Evolutionary conservation across 2,329 filamentous ascomycete genomes (phyloP).

Genomic region (Botryotinia convoluta): DNA sequence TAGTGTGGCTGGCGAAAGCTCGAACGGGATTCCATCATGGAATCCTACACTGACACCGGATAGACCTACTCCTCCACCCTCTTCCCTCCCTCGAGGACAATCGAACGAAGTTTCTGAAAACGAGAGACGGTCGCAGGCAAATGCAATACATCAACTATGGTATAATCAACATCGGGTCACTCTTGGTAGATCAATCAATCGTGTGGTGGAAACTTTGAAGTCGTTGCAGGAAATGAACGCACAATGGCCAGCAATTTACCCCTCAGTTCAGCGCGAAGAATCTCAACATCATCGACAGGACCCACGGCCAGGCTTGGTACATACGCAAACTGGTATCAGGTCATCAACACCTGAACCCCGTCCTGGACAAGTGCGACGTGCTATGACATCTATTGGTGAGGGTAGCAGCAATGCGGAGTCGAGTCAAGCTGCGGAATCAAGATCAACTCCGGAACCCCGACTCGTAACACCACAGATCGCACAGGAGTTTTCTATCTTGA

Average conservation of each 20-base stretch:
- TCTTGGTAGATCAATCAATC: slow-evolving; percentile 82
- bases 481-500: slow-evolving; percentile 92
- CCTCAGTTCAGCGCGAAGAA: slow-evolving; percentile 69
- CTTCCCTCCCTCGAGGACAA: slow-evolving; percentile 35
- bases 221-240: slow-evolving; percentile 85
- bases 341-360: slow-evolving; percentile 39
- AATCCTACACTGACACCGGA: slow-evolving; percentile 49
- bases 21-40: slow-evolving; percentile 43
- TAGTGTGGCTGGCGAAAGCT: slow-evolving; percentile 66
- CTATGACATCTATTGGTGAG: slow-evolving; percentile 68
- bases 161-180: slow-evolving; percentile 90
- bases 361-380: slow-evolving; percentile 59
- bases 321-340: slow-evolving; percentile 57
- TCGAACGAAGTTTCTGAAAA: slow-evolving; percentile 48
- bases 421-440: slow-evolving; percentile 65
- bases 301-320: slow-evolving; percentile 59
- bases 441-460: slow-evolving; percentile 66
- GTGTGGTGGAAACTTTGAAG: slow-evolving; percentile 79
- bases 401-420: slow-evolving; percentile 61
- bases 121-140: slow-evolving; percentile 68
- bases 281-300: slow-evolving; percentile 45
- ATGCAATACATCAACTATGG: slow-evolving; percentile 87
- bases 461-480: slow-evolving; percentile 89
- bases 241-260: slow-evolving; percentile 93
- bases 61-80: slow-evolving; percentile 45